These are phyloP conservation scores for Peronospora farinosa DNA, from an alignment of 352 stramenopile genomes.

Conservation along the genomic window DNA sequence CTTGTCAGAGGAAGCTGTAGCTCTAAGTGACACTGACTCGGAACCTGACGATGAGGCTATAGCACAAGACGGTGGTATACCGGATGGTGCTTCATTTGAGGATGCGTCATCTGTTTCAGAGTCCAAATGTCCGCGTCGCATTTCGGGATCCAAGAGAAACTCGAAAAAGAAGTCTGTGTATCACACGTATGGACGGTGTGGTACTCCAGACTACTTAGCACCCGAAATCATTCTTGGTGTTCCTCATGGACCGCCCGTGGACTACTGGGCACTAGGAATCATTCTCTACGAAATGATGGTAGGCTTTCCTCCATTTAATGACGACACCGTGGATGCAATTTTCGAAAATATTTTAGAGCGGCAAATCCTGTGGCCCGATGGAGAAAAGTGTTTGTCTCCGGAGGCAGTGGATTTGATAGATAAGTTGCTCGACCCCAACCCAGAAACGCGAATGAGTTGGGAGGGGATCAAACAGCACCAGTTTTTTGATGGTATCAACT, in stretches of 20 bases:
- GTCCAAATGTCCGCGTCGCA: constrained; percentile 6
- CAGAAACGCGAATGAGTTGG: constrained; percentile 56
- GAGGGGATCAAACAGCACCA: constrained; percentile 52
- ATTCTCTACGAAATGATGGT: constrained; percentile 88
- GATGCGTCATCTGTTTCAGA: constrained; percentile 1
- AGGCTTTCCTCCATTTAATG: constrained; percentile 85
- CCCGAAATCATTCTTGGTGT: constrained; percentile 81
- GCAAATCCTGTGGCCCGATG: constrained; percentile 83
- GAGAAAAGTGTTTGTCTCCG: constrained; percentile 78
- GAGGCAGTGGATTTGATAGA: constrained; percentile 84
- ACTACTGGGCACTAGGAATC: constrained; percentile 89
- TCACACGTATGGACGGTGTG: constrained; percentile 69
- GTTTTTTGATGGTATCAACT: constrained; percentile 79
- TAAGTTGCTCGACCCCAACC: constrained; percentile 64
- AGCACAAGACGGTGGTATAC: constrained; percentile 9
- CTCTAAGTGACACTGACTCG: constrained; percentile 26
- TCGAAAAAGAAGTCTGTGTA: constrained; percentile 45
- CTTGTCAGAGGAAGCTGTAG: constrained; percentile 73
- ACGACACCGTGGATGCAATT: constrained; percentile 83
- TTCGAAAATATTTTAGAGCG: constrained; percentile 82
- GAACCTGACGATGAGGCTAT: constrained; percentile 29
- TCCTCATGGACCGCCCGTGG: constrained; percentile 67
- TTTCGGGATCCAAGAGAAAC: constrained; percentile 14
- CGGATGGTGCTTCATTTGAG: constrained; percentile 1
- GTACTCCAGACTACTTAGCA: constrained; percentile 85